Evolutionary conservation across 116 monocot species (phyloP).

Genomic region (Trichopus zeylanicus): DNA sequence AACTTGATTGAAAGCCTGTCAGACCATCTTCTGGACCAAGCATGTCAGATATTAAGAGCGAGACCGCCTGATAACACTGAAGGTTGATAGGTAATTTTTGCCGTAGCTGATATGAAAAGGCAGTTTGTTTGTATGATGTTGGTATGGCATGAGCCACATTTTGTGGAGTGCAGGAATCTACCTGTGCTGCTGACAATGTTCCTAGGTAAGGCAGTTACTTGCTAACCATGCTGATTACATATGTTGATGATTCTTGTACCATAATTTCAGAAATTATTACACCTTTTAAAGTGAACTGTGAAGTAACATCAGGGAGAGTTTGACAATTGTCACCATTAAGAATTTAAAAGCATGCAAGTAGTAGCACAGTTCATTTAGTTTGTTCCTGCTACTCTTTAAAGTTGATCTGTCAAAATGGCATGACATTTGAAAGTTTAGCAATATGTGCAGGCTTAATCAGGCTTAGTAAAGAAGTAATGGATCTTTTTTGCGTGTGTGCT

Average conservation of each 20-base stretch:
- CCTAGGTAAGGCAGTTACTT: too few species aligned
- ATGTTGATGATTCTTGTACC: too few species aligned
- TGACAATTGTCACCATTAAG: background rate
- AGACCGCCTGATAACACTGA: constrained; percentile 18
- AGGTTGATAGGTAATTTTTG: constrained; percentile 8
- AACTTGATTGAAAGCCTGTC: constrained; percentile 21
- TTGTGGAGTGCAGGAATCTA: too few species aligned
- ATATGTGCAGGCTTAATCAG: background rate
- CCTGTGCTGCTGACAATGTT: too few species aligned
- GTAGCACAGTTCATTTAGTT: too few species aligned
- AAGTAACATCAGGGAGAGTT: background rate
- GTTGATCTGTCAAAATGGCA: background rate
- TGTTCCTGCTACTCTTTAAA: background rate
- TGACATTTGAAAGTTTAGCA: background rate
- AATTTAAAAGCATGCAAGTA: background rate
- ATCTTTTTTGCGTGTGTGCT: background rate
- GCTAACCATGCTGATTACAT: too few species aligned
- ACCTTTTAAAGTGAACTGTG: too few species aligned
- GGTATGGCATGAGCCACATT: too few species aligned
- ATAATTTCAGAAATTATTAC: too few species aligned
- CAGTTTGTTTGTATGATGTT: background rate
- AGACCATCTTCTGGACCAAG: constrained; percentile 26
- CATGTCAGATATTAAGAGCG: constrained; percentile 17
- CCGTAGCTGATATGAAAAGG: too few species aligned
- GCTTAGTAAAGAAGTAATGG: background rate